Percentiles rank a stretch among this genome's conserved stretches.
These are phyloP conservation scores for Gnaphalium uliginosum DNA, from an alignment of 129 eudicot genomes.

Conservation along the genomic window DNA sequence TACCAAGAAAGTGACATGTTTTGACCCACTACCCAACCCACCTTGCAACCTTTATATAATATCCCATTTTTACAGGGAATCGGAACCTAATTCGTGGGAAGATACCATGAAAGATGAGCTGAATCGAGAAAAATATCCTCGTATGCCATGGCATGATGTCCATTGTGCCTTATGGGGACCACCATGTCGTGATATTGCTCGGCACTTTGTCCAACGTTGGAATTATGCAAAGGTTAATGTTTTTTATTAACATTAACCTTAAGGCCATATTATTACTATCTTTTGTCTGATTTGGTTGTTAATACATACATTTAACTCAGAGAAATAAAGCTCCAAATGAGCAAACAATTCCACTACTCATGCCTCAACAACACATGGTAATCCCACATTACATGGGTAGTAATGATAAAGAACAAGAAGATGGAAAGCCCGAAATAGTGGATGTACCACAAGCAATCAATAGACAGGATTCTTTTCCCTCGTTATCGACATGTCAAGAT, in stretches of 20 bases:
- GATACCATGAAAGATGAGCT: conserved; percentile 91
- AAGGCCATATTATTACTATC: neutral
- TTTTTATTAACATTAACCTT: neutral
- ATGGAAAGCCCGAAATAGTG: conserved; percentile 29
- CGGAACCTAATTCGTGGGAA: conserved; percentile 98
- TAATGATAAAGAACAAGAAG: conserved; percentile 40
- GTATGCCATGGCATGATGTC: conserved; percentile 99
- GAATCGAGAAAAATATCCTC: conserved; percentile 82
- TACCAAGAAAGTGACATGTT: neutral
- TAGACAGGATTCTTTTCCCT: conserved; percentile 64
- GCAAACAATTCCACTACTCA: conserved; percentile 86
- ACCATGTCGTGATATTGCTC: conserved; percentile 95
- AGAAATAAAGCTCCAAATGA: conserved; percentile 98
- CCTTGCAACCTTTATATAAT: neutral
- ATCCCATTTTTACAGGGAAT: conserved; percentile 56
- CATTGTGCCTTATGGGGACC: conserved; percentile 99
- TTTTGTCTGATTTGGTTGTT: conserved; percentile 15
- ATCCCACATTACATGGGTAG: conserved; percentile 96
- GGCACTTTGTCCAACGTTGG: conserved; percentile 98
- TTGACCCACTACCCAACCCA: neutral
- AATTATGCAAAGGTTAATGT: conserved; percentile 86
- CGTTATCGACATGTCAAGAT: conserved; percentile 75
- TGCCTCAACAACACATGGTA: conserved; percentile 99
- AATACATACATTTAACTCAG: conserved; percentile 37
- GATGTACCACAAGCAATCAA: conserved; percentile 37